Conservation (phyloP, 2,329 filamentous ascomycete species). For the Penicillium sp. region DNA sequence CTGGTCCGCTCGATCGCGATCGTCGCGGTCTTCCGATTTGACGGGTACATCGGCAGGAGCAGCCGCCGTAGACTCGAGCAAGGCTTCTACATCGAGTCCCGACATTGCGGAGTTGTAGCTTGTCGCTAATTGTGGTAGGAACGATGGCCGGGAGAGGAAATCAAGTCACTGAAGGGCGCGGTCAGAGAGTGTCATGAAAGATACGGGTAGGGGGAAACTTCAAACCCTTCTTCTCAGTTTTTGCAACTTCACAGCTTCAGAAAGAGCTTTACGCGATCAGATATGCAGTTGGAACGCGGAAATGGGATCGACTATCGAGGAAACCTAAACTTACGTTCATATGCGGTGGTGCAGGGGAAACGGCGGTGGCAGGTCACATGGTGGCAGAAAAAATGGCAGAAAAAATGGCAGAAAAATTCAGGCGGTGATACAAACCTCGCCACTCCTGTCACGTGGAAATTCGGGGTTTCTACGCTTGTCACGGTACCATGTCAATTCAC, state of each 20-base stretch:
- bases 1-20: conserved; percentile 56
- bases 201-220: conserved; percentile 25
- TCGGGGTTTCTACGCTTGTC: too few relatives aligned
- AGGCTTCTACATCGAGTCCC: conserved; percentile 79
- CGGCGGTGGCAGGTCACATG: not conserved
- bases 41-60: conserved; percentile 48
- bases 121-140: conserved; percentile 11
- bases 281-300: not conserved
- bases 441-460: not conserved
- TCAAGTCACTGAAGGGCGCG: conserved; percentile 37
- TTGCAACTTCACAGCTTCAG: not conserved
- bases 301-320: not conserved
- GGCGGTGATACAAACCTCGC: not conserved
- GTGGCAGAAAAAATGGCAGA: not conserved
- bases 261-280: not conserved
- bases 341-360: not conserved
- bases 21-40: conserved; percentile 55
- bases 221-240: conserved; percentile 33
- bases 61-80: conserved; percentile 82
- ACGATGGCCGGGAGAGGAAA: conserved; percentile 27
- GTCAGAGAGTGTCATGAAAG: conserved; percentile 31
- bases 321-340: not conserved
- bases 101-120: conserved; percentile 54
- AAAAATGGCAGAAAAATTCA: not conserved
- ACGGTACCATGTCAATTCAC: not conserved